Percentiles rank a stretch among this genome's conserved stretches.
phyloP scores from a whole-genome alignment of 495 filamentous ascomycete species.

The Pyrenula massariospora region DNA sequence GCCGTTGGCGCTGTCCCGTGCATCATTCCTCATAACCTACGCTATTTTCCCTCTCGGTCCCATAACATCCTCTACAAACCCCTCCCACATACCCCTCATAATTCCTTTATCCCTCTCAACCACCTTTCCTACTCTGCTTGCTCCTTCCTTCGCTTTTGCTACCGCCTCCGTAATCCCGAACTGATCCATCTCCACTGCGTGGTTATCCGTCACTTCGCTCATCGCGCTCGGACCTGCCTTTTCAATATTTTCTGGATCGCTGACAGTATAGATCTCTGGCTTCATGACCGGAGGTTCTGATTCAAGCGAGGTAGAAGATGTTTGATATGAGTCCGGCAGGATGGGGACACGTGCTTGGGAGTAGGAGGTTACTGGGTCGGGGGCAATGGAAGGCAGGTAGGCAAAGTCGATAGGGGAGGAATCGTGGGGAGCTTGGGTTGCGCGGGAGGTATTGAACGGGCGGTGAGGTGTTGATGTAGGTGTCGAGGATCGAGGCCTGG shows the following conservation, averaged over 20 bases:
- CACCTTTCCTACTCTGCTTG: conserved; percentile 26
- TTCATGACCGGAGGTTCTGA: conserved; percentile 31
- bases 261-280: conserved; percentile 44
- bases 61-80: conserved; percentile 48
- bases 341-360: conserved; percentile 36
- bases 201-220: conserved; percentile 48
- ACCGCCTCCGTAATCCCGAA: conserved; percentile 36
- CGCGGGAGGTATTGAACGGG: conserved; percentile 48
- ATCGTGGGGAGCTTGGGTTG: conserved; percentile 42
- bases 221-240: conserved; percentile 26
- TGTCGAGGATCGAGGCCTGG: conserved; percentile 3
- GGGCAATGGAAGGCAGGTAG: conserved; percentile 39
- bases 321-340: conserved; percentile 33
- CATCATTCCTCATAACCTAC: too few relatives aligned
- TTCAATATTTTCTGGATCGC: conserved; percentile 17
- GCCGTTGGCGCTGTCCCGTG: too few relatives aligned
- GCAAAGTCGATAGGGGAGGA: conserved; percentile 52
- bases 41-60: conserved; percentile 14
- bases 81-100: conserved; percentile 37
- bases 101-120: conserved; percentile 25
- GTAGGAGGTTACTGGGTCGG: conserved; percentile 8
- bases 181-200: conserved; percentile 42
- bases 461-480: conserved; percentile 14
- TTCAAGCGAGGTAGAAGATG: conserved; percentile 5
- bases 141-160: conserved; percentile 25